Evolutionary conservation across 441 rosid genomes (phyloP), one percentile per base, ranked within the genome.

Genomic region (Arabidopsis hybrid): DNA sequence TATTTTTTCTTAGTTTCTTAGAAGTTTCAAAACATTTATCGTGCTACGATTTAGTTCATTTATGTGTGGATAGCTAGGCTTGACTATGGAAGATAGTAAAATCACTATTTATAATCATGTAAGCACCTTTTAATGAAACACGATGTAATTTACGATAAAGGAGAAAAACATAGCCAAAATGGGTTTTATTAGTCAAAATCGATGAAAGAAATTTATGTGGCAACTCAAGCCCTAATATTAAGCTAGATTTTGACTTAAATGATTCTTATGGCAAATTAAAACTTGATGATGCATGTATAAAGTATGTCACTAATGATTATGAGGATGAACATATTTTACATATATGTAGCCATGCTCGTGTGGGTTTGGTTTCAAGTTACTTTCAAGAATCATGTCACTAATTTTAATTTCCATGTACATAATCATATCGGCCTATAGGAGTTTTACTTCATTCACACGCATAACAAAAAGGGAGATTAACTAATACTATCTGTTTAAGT

Each of bases 321-420:
- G 57, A 52, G 57, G 53, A 50, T 47, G 55, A 31, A 7, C 3
- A 56, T 60, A 58, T 26, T 65, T 43, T n/a, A 17, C 8, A 58
- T 59, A 63, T 34, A 21, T 55, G 57, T 43, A 8, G 49, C 50
- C 69, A 67, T 49, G 78, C 61, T 58, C 72, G 43, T 68, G 65
- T 61, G 77, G 84, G 64, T 61, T 78, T 83, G 76, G 78, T 78
- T 75, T 67, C 57, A 43, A 69, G 67, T 51, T 73, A 63, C 73
- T 78, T 75, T 79, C 73, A 58, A 75, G 59, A 36, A 32, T 69
- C 46, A 8, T 57, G 13, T 47, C 51, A 64, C 75, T 75, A 36
- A 17, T 52, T 65, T 61, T 69, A 17, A 60, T 61, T 76, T 59
- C 35, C 74, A 43, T 76, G 65, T 60, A 51, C 64, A 68, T 68